Evolutionary conservation across 345 rosid species (phyloP), one percentile per base, ranked within the genome.

Genomic region (rapeseed (Brassica napus)): DNA sequence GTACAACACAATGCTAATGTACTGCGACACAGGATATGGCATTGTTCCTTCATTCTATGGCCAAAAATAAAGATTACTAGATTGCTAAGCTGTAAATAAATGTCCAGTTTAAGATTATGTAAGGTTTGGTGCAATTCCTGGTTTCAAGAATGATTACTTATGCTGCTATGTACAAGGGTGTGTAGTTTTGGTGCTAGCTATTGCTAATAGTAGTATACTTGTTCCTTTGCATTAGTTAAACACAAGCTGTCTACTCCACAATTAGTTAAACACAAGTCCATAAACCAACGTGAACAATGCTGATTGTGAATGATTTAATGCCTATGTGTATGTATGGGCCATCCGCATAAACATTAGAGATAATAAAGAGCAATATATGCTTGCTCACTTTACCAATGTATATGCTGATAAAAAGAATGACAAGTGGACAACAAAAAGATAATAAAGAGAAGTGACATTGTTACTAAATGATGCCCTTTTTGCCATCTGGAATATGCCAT

Each of bases 41-140:
- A 83, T 92, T 76, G 97, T 92, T 61, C 97, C 97, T 34, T 89
- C 95, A 9, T 90, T 87, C 85, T 44, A 57, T 14, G 65, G 34
- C n/a, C 31, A 57, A 9, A 73, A 69, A 14, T 3, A 73, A 32
- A 55, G 63, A 58, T 18, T 1, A 75, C 42, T 64, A 39, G 72
- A 65, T 31, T 57, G 61, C 15, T 21, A 39, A 23, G 32, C 64
- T 71, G 76, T 75, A 76, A 65, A 71, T 63, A 32, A 57, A 28
- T 21, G 14, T 32, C 30, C 76, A 63, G 73, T 65, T 69, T 69
- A 31, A 70, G 66, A 68, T 69, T 75, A 18, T 75, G 76, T 62
- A 37, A 23, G 68, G 74, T 32, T 16, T 23, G 47, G 14, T 67
- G 69, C 54, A 57, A 10, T 42, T 72, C 68, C 58, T 57, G 6